These are phyloP conservation scores for Leucocoprinus leucothites DNA, from an alignment of 768 basidiomycete genomes.

Conservation along the genomic window DNA sequence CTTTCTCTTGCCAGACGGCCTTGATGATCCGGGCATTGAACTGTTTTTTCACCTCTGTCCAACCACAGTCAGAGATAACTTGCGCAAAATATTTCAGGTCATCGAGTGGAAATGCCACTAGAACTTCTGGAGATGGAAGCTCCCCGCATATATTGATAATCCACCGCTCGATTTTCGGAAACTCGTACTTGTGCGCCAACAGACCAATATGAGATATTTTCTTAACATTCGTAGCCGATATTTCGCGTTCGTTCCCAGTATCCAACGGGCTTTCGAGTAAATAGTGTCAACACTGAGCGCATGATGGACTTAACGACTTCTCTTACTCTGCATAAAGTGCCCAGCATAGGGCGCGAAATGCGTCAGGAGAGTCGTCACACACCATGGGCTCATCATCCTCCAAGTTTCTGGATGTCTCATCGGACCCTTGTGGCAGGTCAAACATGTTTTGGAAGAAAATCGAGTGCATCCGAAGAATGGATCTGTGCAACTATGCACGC, in stretches of 20 bases:
- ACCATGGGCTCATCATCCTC: background rate
- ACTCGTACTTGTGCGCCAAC: background rate
- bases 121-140: background rate
- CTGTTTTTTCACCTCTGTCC: background rate
- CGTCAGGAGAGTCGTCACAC: slow-evolving; percentile 1
- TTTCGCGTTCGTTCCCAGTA: background rate
- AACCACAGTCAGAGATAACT: background rate
- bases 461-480: slow-evolving; percentile 29
- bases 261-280: background rate
- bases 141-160: background rate
- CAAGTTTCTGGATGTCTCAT: background rate
- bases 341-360: background rate
- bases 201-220: background rate
- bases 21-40: background rate
- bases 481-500: background rate
- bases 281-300: background rate
- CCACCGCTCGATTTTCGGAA: background rate
- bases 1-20: background rate
- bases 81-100: slow-evolving; percentile 1
- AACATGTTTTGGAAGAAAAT: background rate
- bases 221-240: background rate
- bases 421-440: background rate
- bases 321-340: slow-evolving; percentile 1
- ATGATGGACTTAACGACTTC: no score
- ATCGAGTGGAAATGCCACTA: background rate